Base-by-base conservation (phyloP, 2,329 filamentous ascomycete species). In the Albophoma yamanashiensis region DNA sequence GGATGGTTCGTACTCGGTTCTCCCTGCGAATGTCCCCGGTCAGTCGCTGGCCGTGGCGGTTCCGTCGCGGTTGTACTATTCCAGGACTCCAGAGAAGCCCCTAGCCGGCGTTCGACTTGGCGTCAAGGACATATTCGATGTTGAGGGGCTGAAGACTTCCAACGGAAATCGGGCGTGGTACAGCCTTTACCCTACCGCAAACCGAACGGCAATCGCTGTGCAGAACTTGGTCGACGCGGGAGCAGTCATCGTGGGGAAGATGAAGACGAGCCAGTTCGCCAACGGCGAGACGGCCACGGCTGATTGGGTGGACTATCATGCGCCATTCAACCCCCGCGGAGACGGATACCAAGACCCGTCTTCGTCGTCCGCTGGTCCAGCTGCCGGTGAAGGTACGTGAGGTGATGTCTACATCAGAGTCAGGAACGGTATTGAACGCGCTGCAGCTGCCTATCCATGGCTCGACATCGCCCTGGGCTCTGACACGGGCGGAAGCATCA, bases 41-140 rank as follows among this genome's bases (percentile, higher is more conserved):
- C 62, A 60, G 50, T 59, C 58, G 2, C 59, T 66, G 2, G 61
- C 64, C 27, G 64, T 77, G 9, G 74, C 39, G 64, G 83, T 86
- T 0, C 82, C 83, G 1, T 86, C 82, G 4, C 77, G 83, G 5
- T 71, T 86, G 0, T 85, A 85, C 69, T 82, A 74, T 67, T 76
- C 73, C 3, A 75, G 73, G 53, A 80, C 78, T 0, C 64, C 66
- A 0, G 71, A 75, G 25, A 77, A 81, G 64, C 82, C 83, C 1
- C 71, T 86, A 0, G 79, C 81, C 8, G 83, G 84, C 14, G 74
- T 82, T 9, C 75, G 84, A 11, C 66, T 87, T 1, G 82, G 77
- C 0, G 74, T 87, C 59, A 87, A 87, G 64, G 84, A 87, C 63
- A 82, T 84, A 56, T 82, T 77, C 63, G 76, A 86, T 60, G 67